Evolutionary conservation across 1,284 basidiomycete genomes (phyloP).

Genomic region (Clitocybe nebularis): DNA sequence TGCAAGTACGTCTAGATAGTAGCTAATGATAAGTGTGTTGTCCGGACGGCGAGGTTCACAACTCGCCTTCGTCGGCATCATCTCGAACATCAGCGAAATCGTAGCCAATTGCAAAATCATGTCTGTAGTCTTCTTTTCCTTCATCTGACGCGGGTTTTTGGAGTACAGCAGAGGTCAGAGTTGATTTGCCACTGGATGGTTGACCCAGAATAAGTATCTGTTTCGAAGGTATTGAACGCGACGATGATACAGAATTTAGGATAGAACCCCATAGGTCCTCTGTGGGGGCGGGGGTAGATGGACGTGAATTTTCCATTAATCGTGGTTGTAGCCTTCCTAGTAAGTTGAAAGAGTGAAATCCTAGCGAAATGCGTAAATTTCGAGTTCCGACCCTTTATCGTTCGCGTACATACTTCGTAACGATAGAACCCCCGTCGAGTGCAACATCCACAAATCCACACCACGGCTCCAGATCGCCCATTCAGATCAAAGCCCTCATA

Average conservation of each 20-base stretch:
- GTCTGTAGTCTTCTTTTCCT: slow-evolving; percentile 48
- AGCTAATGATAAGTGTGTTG: too few relatives aligned
- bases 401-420: not conserved
- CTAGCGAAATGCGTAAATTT: slow-evolving; percentile 14
- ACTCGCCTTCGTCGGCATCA: slow-evolving; percentile 84
- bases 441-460: not conserved
- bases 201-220: slow-evolving; percentile 81
- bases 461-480: slow-evolving; percentile 5
- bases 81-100: slow-evolving; percentile 84
- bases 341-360: slow-evolving; percentile 2
- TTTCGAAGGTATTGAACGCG: slow-evolving; percentile 81
- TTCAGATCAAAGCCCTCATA: slow-evolving; percentile 8
- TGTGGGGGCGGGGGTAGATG: slow-evolving; percentile 65
- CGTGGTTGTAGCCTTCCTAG: slow-evolving; percentile 4
- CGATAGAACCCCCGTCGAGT: too few relatives aligned
- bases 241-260: slow-evolving; percentile 81
- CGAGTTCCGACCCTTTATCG: slow-evolving; percentile 21
- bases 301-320: slow-evolving; percentile 44
- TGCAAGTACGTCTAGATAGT: slow-evolving; percentile 69
- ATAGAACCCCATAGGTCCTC: slow-evolving; percentile 90
- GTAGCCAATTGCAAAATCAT: slow-evolving; percentile 82
- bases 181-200: slow-evolving; percentile 73
- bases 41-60: slow-evolving; percentile 8
- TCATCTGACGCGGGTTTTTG: slow-evolving; percentile 57
- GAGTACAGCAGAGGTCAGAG: slow-evolving; percentile 65